phyloP scores from a whole-genome alignment of 768 basidiomycete genomes.

The Russula vinacea region DNA sequence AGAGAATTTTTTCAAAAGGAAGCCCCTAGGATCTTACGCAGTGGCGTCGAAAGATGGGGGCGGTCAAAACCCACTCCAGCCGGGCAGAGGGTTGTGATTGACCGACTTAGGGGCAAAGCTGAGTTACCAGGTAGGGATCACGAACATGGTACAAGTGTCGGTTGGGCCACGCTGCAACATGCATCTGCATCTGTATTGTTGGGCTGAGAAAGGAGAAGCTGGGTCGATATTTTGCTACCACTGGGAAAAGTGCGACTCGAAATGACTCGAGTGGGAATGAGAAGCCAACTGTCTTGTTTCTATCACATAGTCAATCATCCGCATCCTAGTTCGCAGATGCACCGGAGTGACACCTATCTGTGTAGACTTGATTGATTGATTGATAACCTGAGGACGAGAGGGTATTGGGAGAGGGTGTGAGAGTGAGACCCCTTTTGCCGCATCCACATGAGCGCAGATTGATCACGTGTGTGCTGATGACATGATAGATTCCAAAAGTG shows the following conservation, averaged over 20 bases:
- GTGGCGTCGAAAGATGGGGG: background rate
- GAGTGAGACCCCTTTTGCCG: background rate
- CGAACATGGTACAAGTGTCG: background rate
- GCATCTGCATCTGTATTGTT: no score
- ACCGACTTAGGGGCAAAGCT: background rate
- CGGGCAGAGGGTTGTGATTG: background rate
- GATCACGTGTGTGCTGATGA: background rate
- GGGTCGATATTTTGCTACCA: background rate
- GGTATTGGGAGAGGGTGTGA: background rate
- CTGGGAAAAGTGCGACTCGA: background rate
- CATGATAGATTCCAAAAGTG: no score
- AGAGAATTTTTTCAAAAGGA: background rate
- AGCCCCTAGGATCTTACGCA: background rate
- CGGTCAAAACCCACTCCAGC: background rate
- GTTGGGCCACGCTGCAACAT: background rate
- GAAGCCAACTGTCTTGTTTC: background rate
- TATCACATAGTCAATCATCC: no score
- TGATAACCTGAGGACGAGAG: background rate
- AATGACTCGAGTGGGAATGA: background rate
- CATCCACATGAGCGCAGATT: background rate
- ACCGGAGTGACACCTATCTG: background rate
- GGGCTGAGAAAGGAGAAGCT: no score
- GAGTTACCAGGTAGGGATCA: background rate
- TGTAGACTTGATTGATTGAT: no score
- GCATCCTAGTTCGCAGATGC: background rate